Evolutionary conservation across 2,329 filamentous ascomycete species (phyloP).

Genomic region (Cytospora mali): DNA sequence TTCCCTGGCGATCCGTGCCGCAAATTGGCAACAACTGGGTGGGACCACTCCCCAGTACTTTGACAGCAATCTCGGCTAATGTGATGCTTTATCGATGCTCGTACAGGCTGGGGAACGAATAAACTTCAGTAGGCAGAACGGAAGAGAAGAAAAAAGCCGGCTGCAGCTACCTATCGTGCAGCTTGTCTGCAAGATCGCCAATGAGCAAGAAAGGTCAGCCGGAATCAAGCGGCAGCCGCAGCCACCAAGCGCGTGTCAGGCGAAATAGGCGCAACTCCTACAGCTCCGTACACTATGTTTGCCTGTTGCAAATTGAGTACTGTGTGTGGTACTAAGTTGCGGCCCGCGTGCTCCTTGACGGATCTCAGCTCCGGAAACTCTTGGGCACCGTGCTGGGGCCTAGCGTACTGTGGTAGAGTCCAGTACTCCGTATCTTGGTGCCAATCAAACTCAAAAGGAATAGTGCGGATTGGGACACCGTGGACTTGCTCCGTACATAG

Average conservation of each 20-base stretch:
- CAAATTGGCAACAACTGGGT: conserved; percentile 10
- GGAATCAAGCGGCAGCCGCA: no score
- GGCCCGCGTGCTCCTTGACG: conserved; percentile 10
- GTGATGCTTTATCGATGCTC: conserved; percentile 3
- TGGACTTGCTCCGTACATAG: background rate
- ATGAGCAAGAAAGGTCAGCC: background rate
- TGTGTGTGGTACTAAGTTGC: conserved; percentile 21
- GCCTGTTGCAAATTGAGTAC: no score
- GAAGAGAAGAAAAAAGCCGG: conserved; percentile 1
- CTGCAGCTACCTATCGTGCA: background rate
- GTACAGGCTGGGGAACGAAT: background rate
- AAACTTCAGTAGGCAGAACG: background rate
- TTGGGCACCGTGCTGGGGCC: no score
- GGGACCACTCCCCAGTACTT: conserved; percentile 12
- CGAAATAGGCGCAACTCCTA: conserved; percentile 5
- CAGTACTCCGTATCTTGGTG: background rate
- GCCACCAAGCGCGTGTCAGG: background rate
- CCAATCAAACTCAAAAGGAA: background rate
- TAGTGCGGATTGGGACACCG: background rate
- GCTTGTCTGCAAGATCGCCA: conserved; percentile 1
- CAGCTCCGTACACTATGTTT: background rate
- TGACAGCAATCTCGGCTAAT: conserved; percentile 11
- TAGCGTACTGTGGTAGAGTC: conserved; percentile 5
- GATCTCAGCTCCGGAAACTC: conserved; percentile 1
- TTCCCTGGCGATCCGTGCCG: conserved; percentile 18